Evolutionary conservation across 2,329 filamentous ascomycete genomes (phyloP), one percentile per base, ranked within the genome.

Genomic region (Colletotrichum plurivorum): DNA sequence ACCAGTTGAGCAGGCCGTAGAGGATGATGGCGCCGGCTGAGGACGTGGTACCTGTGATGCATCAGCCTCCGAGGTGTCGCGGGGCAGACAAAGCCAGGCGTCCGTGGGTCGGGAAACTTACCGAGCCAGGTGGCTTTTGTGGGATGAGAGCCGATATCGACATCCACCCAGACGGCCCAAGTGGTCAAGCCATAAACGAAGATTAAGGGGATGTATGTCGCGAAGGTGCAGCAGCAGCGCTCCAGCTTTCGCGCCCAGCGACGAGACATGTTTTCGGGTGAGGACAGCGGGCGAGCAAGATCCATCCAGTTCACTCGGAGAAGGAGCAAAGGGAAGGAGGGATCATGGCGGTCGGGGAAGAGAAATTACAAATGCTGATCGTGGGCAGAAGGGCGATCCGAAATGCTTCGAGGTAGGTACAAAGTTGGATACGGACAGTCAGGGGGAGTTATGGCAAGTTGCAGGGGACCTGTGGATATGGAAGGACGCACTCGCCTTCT

Each of bases 141-240:
- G 20, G 85, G 83, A 59, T 81, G 83, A 31, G 87, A 85, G 60
- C 93, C 93, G 69, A 97, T 93, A 65, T 86, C 90, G 55, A 93
- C 87, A 74, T 95, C 88, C 9, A 97, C 94, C 87, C 93, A 98
- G n/a, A 92, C 89, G 2, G 94, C 95, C 96, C 96, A 99, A 12
- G 92, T 92, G n/a, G 94, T 95, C 73, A 98, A 81, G 64, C 92
- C 88, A 77, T 97, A 98, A 67, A 98, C 93, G 77, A 98, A 97
- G 31, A 84, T 84, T 18, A 98, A 86, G n/a, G 95, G 95, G 73
- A 97, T 93, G 80, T 94, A 97, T 27, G 90, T 93, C 61, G 92
- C 86, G 70, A 90, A 88, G 51, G 87, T 84, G 83, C 95, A 98
- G 85, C 94, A 98, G 76, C 89, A 91, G 57, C 94, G 92, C 85